A percentile compares a stretch with the other conserved stretches of the same genome.
Evolutionary conservation across 495 filamentous ascomycete species (phyloP).

Genomic region (Talaromyces adpressus): DNA sequence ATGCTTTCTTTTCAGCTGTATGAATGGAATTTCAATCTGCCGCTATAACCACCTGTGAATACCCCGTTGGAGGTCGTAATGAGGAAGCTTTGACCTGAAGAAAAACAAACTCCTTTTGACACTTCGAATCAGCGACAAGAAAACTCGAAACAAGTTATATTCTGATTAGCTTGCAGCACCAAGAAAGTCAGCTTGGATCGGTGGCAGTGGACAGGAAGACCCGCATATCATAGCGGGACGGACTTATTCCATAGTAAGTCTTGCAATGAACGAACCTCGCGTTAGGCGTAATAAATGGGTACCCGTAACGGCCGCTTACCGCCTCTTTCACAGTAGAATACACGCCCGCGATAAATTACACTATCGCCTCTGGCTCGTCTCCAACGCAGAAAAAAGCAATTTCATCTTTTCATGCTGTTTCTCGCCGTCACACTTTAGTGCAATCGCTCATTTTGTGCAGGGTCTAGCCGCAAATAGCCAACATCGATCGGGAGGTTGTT

Average conservation of each 20-base stretch:
- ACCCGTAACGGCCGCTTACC: not conserved
- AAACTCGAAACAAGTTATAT: not conserved
- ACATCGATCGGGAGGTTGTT: not conserved
- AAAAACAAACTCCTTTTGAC: not conserved
- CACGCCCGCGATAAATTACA: not conserved
- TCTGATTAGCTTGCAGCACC: not conserved
- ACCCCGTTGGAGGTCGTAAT: not conserved
- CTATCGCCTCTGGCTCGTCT: not conserved
- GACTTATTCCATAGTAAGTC: too few relatives aligned
- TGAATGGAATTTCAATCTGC: not conserved
- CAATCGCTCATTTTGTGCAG: not conserved
- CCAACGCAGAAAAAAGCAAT: not conserved
- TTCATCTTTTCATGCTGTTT: not conserved
- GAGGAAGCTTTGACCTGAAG: not conserved
- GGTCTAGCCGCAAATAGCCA: not conserved
- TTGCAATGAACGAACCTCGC: not conserved
- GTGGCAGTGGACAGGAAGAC: not conserved
- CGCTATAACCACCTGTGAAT: not conserved
- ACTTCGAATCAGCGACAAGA: not conserved
- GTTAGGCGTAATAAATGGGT: not conserved
- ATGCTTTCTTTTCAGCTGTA: constrained; percentile 15
- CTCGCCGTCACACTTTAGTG: not conserved
- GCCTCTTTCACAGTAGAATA: not conserved
- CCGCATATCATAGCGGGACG: not conserved
- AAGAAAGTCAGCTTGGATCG: not conserved